Evolutionary conservation across 805 yeast genomes (phyloP), one percentile per base, ranked within the genome.

Genomic region (Lachancea fermentati): DNA sequence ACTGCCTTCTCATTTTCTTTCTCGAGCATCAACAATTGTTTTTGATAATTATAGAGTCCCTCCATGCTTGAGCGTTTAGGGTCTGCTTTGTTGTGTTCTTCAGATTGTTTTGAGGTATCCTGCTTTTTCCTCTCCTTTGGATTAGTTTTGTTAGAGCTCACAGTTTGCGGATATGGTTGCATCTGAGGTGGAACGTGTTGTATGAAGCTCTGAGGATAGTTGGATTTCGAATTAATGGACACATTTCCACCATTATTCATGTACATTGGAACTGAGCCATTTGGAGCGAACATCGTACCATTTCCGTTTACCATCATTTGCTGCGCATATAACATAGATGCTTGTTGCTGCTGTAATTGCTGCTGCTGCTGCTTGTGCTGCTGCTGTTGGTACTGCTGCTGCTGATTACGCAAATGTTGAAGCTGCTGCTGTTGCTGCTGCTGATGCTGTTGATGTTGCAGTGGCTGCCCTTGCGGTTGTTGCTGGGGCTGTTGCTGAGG

Each of bases 31-130:
- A 83, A 74, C 49, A 85, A 65, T 60, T 85, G 91, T 69, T 77
- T 79, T 58, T 85, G 94, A 59, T 86, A 85, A 55, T 85, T 94
- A 51, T 81, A 85, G 30, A 85, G 65, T 1, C 91, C 89, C 52
- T 71, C 52, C 39, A 38, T 45, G 39, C 45, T 45, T 4, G 49
- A 48, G n/a, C 39, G 37, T 19, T 33, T 49, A 28, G 36, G 24
- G 13, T 40, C 43, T 12, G 36, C 36, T 8, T 22, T 35, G 13
- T 11, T 5, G 19, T 25, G 16, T 26, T 34, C 22, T 38, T 37
- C 34, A 18, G 29, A 40, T 22, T 30, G 36, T 24, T 40, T 26
- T 24, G 25, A 30, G 25, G 29, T 54, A 19, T 51, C 61, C 32
- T 47, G 68, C 8, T 30, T 45, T 13, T 41, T 45, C 25, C 19